Evolutionary conservation across 192 early-diverging fungal species (phyloP), one percentile per base, ranked within the genome.

Genomic region (Jimgerdemannia lactiflua): DNA sequence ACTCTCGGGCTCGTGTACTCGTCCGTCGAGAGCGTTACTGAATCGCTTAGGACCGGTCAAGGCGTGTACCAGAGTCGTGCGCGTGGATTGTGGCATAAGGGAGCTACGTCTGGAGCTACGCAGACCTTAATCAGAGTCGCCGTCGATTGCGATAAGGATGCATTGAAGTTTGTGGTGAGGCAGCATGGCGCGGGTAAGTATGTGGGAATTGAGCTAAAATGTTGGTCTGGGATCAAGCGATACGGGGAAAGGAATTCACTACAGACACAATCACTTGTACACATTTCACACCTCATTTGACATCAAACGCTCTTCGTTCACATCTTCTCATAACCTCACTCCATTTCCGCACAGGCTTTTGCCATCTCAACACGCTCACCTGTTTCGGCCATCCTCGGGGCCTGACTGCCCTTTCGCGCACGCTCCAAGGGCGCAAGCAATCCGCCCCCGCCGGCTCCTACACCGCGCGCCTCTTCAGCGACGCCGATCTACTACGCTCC

Each of bases 71-170:
- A 95, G 81, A 95, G 94, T 43, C 87, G 98, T 66, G 82, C 76
- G 14, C 88, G 95, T 64, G 96, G 96, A 20, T 86, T 99, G 11
- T 99, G 98, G 98, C 90, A 95, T 81, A 99, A 99, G 83, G 98
- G 98, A 9, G 84, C 90, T 63, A 95, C 98, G 1, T 98, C 97
- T 1, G 97, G 96, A 43, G 93, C 98, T 4, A 94, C 93, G n/a
- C 98, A 99, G 82, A 85, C 87, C 43, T 85, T 99, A 70, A 76
- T 92, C 43, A 87, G 86, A 42, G 84, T 98, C 64, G 77, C 89
- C n/a, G 78, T 89, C 65, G 98, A 99, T 82, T 99, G 98, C 77
- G 98, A 99, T 83, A 74, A 82, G 4, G 98, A 99, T 77, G 88
- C 92, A 17, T 84, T 99, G 67, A 86, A 89, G 74, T 97, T 96